These are phyloP conservation scores for Rubia tinctorum DNA, from an alignment of 305 asterid genomes.

Conservation along the genomic window DNA sequence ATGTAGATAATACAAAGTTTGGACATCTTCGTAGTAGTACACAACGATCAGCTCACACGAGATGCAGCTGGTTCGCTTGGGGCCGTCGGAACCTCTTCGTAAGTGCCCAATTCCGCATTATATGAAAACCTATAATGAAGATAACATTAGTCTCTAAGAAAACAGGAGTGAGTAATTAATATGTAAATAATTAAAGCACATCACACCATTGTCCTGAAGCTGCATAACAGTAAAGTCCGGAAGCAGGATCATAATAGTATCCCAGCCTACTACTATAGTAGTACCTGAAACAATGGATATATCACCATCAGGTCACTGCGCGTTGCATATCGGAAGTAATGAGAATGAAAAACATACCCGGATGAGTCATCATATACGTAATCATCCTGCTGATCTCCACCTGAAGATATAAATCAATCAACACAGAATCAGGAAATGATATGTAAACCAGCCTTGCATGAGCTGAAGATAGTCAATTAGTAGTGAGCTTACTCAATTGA, in stretches of 20 bases:
- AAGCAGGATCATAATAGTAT: conserved; percentile 85
- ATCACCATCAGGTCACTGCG: background rate
- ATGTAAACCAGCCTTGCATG: background rate
- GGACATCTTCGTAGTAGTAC: background rate
- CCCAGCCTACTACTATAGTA: conserved; percentile 92
- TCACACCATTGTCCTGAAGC: conserved; percentile 82
- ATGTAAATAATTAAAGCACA: background rate
- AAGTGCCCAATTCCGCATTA: conserved; percentile 58
- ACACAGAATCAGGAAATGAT: conserved; percentile 11
- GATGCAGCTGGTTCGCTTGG: conserved; percentile 5
- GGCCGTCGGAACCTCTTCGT: conserved; percentile 59
- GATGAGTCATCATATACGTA: conserved; percentile 77
- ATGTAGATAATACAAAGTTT: background rate
- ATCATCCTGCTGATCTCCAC: conserved; percentile 58
- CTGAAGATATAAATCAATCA: conserved; percentile 40
- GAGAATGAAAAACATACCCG: conserved; percentile 50
- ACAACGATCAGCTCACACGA: conserved; percentile 23
- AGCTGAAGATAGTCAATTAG: conserved; percentile 18
- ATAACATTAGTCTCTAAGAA: background rate
- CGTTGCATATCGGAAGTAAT: background rate
- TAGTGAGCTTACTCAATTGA: conserved; percentile 41
- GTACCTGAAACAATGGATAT: conserved; percentile 47
- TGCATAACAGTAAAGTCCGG: conserved; percentile 83
- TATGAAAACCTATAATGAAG: conserved; percentile 61
- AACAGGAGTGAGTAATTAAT: background rate